Base-by-base conservation (phyloP, 202 grass and related monocot genomes). In the Tripidium arundinaceum region DNA sequence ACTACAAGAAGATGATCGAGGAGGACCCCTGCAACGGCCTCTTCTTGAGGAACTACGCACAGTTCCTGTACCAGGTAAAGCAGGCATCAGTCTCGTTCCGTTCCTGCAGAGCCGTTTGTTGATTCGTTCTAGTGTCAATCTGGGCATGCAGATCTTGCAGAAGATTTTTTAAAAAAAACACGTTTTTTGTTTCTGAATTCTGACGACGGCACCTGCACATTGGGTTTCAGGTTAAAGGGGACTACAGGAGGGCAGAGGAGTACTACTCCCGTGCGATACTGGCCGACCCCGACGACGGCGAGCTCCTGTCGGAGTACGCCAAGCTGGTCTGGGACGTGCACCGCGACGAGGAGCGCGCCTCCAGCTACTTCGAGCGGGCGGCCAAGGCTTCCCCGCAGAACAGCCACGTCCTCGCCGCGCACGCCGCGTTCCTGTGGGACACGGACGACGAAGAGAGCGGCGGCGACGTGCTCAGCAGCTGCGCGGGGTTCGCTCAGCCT, bases 231-330 rank as follows among this genome's bases (percentile, higher is more conserved):
- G 87, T 85, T 0, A 95, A 88, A 39, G 85, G 90, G 18, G 96
- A 93, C 72, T 67, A 21, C 31, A 62, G 81, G 75, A 86, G 74
- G 83, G 92, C 96, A 2, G 92, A 98, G 84, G 96, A 98, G 80
- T 98, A 95, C 74, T 98, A 93, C 43, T 98, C 96, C 61, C 92
- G 96, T 6, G 96, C 90, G 0, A 98, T 98, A 8, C 86, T 98
- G 1, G 84, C 83, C 12, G 96, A 91, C 68, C 90, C 90, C 1
- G 67, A 80, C 43, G 95, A 98, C 61, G 92, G 90, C 43, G 95
- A 98, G 76, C 88, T 90, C 68, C 67, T 98, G 27, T 91, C 96
- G 6, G 88, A 98, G 55, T 98, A 98, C 77, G 96, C 96, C 84
- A 93, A 89, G 85, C 72, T 99, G 27, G 70, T 99, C 6, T 99